Base-by-base conservation (phyloP, 2,329 filamentous ascomycete genomes). In the Pseudopithomyces chartarum region DNA sequence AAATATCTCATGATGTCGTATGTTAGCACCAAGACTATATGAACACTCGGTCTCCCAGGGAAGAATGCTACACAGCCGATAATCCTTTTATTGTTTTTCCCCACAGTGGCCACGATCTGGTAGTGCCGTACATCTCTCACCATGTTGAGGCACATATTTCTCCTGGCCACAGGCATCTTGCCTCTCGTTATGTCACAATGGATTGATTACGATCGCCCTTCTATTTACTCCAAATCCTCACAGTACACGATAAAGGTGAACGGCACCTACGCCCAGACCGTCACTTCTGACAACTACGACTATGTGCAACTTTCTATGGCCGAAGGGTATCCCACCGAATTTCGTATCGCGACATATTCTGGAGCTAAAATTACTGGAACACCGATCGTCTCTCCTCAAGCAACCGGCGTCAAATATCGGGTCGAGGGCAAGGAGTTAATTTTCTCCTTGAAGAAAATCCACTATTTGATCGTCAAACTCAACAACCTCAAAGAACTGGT, bases 391-490 rank as follows among this genome's bases (percentile, higher is more conserved):
- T 54, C 50, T 3, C 55, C 55, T 20, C 26, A 20, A 58, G 33
- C 29, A 39, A 17, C 45, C 45, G 10, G 45, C 55, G 10, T 29
- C 8, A 20, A 55, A 20, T 53, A 23, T 8, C 34, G 23, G 19
- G 34, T 51, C 10, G 46, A 51, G 20, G 45, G 42, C 2, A 54
- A 54, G 23, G 51, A 53, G 29, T n/a, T 54, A 33, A 44, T 54
- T 13, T 58, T 58, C 45, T 23, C 44, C 3, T 13, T 58, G 15
- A 39, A 58, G n/a, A 54, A 58, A 38, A 39, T 46, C 10, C 50
- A 58, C 34, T 58, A 58, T 29, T 26, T 58, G 23, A 58, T 58
- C 26, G 26, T 58, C n/a, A 58, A 58, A 34, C 17, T 54, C 26
- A 54, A 58, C 44, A 40, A 55, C 13, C 17, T 49, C 33, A 53